These are phyloP conservation scores for Anisogramma anomala DNA, from an alignment of 2,329 filamentous ascomycete species.

Conservation along the genomic window DNA sequence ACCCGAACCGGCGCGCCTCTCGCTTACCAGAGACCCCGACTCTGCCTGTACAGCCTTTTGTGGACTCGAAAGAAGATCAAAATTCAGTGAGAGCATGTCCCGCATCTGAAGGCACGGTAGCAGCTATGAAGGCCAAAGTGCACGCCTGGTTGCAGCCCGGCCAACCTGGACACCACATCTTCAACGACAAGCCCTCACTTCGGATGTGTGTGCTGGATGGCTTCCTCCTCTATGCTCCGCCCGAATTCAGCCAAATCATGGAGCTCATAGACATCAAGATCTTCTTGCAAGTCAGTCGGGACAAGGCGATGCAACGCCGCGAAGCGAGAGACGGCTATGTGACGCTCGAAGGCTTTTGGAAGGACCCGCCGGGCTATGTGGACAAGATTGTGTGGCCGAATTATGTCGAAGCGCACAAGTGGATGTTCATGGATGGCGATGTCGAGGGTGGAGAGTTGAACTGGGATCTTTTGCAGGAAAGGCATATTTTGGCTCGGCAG, in stretches of 20 bases:
- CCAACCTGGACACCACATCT: conserved; percentile 30
- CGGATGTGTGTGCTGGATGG: conserved; percentile 72
- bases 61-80: conserved; percentile 49
- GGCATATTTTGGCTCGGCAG: conserved; percentile 38
- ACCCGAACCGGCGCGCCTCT: conserved; percentile 16
- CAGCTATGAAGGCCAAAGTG: conserved; percentile 35
- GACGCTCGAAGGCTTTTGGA: conserved; percentile 84
- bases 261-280: conserved; percentile 61
- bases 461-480: conserved; percentile 25
- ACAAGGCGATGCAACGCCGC: conserved; percentile 50
- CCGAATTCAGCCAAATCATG: conserved; percentile 40
- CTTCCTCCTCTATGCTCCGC: conserved; percentile 65
- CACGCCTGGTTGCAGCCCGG: conserved; percentile 33
- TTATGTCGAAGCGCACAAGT: conserved; percentile 70
- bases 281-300: conserved; percentile 61
- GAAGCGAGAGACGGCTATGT: conserved; percentile 66
- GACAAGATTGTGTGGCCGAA: conserved; percentile 94
- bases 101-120: conserved; percentile 36
- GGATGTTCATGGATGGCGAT: conserved; percentile 62
- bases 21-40: conserved; percentile 8
- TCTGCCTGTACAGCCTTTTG: conserved; percentile 28
- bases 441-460: conserved; percentile 46
- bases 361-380: conserved; percentile 86
- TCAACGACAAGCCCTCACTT: conserved; percentile 16
- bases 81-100: conserved; percentile 48